Conservation (phyloP, 2,329 filamentous ascomycete species). For the Ceratocystis eucalypticola region DNA sequence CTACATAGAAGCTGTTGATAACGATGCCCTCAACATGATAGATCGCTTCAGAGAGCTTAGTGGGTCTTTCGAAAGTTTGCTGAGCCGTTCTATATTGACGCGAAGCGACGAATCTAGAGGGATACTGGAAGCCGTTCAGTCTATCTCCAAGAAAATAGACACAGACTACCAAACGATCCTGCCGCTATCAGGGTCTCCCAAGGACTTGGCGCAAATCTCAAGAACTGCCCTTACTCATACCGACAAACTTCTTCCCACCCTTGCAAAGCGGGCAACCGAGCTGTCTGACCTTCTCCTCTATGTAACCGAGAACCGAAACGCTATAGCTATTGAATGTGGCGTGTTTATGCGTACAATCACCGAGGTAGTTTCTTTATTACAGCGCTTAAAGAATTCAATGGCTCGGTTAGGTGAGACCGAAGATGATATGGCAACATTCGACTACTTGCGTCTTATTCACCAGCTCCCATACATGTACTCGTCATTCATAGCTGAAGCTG, state of each 20-base stretch:
- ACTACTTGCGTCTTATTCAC: constrained; percentile 65
- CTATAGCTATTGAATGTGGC: constrained; percentile 49
- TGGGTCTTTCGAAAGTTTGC: constrained; percentile 48
- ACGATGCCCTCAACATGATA: constrained; percentile 41
- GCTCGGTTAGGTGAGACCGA: constrained; percentile 56
- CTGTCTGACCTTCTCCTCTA: constrained; percentile 48
- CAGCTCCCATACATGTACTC: constrained; percentile 83
- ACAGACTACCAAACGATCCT: constrained; percentile 72
- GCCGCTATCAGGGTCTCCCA: constrained; percentile 49
- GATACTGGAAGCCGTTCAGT: constrained; percentile 72
- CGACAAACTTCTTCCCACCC: constrained; percentile 44
- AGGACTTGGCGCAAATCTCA: constrained; percentile 46
- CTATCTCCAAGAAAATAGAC: constrained; percentile 71
- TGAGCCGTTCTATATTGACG: constrained; percentile 39
- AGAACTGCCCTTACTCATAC: constrained; percentile 52
- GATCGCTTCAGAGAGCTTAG: constrained; percentile 41
- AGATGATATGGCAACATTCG: constrained; percentile 67
- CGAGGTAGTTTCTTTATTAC: constrained; percentile 36
- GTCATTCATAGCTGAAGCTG: constrained; percentile 71
- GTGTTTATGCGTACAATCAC: constrained; percentile 73
- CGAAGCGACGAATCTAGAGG: constrained; percentile 51
- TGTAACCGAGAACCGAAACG: constrained; percentile 53
- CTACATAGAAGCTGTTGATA: constrained; percentile 48
- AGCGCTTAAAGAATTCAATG: constrained; percentile 47
- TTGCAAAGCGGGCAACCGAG: constrained; percentile 42